Conservation (phyloP, 108 stramenopile genomes). For the Stephanodiscus minutulus region DNA sequence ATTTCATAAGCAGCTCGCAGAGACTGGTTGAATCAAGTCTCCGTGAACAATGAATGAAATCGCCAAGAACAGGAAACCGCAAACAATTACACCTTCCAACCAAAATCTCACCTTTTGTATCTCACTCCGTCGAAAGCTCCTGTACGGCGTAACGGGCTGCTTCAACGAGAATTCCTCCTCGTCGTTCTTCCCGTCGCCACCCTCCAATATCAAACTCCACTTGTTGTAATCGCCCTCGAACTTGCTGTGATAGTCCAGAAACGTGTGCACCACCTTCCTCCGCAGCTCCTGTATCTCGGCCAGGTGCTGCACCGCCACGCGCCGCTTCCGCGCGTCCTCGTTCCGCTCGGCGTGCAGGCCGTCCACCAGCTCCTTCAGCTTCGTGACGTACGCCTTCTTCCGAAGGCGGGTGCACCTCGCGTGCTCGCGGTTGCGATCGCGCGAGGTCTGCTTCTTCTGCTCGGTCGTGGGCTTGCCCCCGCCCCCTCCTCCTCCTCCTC, state of each 20-base stretch:
- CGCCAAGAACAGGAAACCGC: background rate
- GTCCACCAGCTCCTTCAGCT: constrained; percentile 91
- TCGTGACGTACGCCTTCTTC: constrained; percentile 94
- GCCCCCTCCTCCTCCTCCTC: background rate
- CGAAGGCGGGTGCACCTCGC: constrained; percentile 92
- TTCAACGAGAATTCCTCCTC: constrained; percentile 74
- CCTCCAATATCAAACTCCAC: constrained; percentile 76
- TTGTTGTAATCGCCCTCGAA: constrained; percentile 64
- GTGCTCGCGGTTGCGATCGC: constrained; percentile 94
- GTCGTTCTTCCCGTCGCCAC: background rate
- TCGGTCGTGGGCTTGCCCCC: constrained; percentile 38
- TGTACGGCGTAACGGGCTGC: constrained; percentile 88
- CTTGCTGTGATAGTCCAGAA: constrained; percentile 65
- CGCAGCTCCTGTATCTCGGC: constrained; percentile 78
- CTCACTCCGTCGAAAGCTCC: constrained; percentile 79
- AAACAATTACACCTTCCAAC: background rate
- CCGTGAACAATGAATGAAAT: background rate
- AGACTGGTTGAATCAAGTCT: constrained; percentile 13
- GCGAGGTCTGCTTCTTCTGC: constrained; percentile 74
- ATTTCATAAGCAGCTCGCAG: constrained; percentile 26
- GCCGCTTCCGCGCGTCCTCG: constrained; percentile 77
- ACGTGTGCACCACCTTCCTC: constrained; percentile 69
- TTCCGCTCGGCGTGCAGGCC: constrained; percentile 76
- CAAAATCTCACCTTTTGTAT: constrained; percentile 68
- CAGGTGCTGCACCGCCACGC: constrained; percentile 80